These are phyloP conservation scores for Ramaria sp. DNA, from an alignment of 768 basidiomycete species.

Conservation along the genomic window DNA sequence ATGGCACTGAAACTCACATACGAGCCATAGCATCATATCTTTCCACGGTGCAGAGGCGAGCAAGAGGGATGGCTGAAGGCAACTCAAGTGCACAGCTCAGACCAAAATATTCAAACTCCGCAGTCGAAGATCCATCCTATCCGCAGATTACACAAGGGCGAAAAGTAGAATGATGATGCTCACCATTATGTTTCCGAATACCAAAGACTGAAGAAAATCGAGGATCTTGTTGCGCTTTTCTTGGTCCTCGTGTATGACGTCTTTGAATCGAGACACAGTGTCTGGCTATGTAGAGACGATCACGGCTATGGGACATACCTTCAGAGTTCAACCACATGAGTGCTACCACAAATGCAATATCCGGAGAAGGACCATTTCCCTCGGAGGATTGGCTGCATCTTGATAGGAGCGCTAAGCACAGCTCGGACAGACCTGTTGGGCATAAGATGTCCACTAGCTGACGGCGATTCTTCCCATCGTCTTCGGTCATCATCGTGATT, in stretches of 20 bases:
- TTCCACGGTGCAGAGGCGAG: constrained; percentile 3
- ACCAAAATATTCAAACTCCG: constrained; percentile 3
- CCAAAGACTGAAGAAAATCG: neutral
- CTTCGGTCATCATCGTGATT: constrained; percentile 3
- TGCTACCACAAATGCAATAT: neutral
- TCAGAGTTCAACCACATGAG: constrained; percentile 4
- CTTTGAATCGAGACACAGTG: neutral
- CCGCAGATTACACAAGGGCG: neutral
- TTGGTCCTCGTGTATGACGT: neutral
- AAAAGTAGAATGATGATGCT: neutral
- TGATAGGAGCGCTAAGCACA: neutral
- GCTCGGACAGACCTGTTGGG: neutral
- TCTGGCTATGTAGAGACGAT: neutral
- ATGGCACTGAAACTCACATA: neutral
- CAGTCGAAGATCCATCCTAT: neutral
- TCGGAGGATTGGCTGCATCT: neutral
- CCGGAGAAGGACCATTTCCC: neutral
- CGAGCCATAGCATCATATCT: neutral
- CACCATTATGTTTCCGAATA: neutral
- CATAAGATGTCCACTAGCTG: neutral
- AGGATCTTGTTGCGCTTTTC: neutral
- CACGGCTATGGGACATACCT: neutral
- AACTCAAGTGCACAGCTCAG: neutral
- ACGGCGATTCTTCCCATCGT: constrained; percentile 3
- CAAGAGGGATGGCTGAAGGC: neutral